Evolutionary conservation across 352 stramenopile genomes (phyloP), one percentile per base, ranked within the genome.

Genomic region (Phytophthora tentaculata): DNA sequence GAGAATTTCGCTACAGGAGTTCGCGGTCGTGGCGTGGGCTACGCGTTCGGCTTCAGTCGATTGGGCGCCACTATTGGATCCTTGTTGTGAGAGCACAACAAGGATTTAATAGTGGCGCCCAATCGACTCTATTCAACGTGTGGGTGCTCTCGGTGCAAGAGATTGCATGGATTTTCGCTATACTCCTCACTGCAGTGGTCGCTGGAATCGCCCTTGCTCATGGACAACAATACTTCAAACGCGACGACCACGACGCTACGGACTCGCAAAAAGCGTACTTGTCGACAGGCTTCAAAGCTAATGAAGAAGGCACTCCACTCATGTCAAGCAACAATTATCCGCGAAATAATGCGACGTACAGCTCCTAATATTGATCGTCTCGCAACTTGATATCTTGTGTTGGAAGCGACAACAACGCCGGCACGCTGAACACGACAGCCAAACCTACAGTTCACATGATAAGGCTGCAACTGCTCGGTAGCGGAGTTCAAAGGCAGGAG

Each of bases 11-110:
- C 56, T 8, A 69, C 59, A 8, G 22, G 5, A 26, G 19, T 32
- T 50, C 70, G 70, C 5, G 56, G 32, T 24, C 65, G 70, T 17
- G 54, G 65, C 23, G 48, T 77, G n/a, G 59, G 54, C 1, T 64
- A 67, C 13, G 60, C 59, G 5, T 61, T 74, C 41, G 65, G 63
- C 48, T 63, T 56, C 37, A 71, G 70, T 26, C 57, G 70, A 8
- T 19, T 64, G 26, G 65, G 60, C 1, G 45, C 57, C 6, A 49
- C 64, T 17, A 20, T 48, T 6, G 65, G 69, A 9, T 54, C 39
- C 8, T 69, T 61, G 35, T 37, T 77, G 29, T 77, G 35, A 12
- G 12, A 12, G n/a, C 35, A 43, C 35, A 43, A n/a, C n/a, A n/a
- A n/a, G n/a, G n/a, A n/a, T n/a, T n/a, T n/a, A n/a, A n/a, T n/a